Percentiles rank a stretch among this genome's conserved stretches.
phyloP scores from a whole-genome alignment of 208 protist genomes.

The Polymyxa betae region DNA sequence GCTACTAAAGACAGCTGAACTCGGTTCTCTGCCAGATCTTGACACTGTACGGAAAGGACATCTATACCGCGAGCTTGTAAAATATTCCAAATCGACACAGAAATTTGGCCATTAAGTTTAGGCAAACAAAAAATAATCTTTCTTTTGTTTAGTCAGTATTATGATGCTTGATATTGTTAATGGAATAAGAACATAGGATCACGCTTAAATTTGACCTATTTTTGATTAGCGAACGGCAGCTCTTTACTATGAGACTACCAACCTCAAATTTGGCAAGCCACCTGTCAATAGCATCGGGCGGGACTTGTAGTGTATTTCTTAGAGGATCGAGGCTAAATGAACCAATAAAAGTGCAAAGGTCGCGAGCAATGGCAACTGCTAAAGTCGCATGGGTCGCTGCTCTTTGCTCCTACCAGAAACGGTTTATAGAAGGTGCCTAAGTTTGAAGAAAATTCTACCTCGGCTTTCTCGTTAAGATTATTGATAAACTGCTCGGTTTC shows the following conservation, averaged over 20 bases:
- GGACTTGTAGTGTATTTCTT: background rate
- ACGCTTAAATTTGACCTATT: conserved; percentile 24
- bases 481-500: conserved; percentile 14
- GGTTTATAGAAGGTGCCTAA: background rate
- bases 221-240: background rate
- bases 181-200: conserved; percentile 39
- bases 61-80: background rate
- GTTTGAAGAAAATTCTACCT: background rate
- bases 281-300: conserved; percentile 41
- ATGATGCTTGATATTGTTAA: background rate
- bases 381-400: conserved; percentile 31
- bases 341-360: background rate
- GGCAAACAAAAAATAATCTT: background rate
- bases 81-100: background rate
- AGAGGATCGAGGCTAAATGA: background rate
- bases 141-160: background rate
- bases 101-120: background rate
- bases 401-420: background rate
- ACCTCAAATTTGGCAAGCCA: conserved; percentile 46
- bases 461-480: conserved; percentile 28
- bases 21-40: background rate
- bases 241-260: background rate
- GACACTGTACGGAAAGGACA: background rate
- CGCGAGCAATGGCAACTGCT: conserved; percentile 12
- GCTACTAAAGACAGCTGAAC: conserved; percentile 12